phyloP scores from a whole-genome alignment of 345 rosid genomes.

The Populus euphratica region DNA sequence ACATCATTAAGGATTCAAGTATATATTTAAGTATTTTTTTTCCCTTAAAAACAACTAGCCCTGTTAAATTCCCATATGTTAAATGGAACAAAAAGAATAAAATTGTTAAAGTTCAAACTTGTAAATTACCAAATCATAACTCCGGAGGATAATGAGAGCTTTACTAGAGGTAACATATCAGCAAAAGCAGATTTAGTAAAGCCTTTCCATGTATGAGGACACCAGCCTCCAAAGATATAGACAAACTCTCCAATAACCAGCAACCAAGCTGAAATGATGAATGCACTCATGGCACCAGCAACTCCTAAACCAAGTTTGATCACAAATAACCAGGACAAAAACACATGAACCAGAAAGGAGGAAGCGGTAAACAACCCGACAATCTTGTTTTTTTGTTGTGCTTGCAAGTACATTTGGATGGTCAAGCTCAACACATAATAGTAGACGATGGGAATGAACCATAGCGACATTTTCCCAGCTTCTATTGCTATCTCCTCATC shows the following conservation, averaged over 20 bases:
- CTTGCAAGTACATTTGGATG: constrained; percentile 37
- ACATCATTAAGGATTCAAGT: too few relatives aligned
- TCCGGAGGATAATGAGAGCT: constrained; percentile 62
- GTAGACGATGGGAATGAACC: constrained; percentile 15
- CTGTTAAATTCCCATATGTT: neutral
- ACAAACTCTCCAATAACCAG: constrained; percentile 17
- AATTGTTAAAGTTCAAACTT: neutral
- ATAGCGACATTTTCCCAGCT: constrained; percentile 4
- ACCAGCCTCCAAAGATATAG: constrained; percentile 63
- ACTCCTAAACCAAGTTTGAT: constrained; percentile 22
- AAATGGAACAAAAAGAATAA: neutral
- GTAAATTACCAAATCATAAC: constrained; percentile 49
- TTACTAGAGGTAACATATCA: constrained; percentile 48
- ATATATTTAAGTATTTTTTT: too few relatives aligned
- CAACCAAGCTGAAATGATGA: constrained; percentile 31
- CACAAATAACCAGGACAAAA: constrained; percentile 38
- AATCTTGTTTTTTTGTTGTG: constrained; percentile 33
- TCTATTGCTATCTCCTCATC: neutral
- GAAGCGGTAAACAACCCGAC: constrained; percentile 26
- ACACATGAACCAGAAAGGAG: constrained; percentile 22
- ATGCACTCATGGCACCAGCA: constrained; percentile 34
- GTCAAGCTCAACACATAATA: constrained; percentile 2
- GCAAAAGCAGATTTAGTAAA: constrained; percentile 44
- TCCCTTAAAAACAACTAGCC: too few relatives aligned
- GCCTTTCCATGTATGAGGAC: constrained; percentile 67